A percentile compares a stretch with the other conserved stretches of the same genome.
phyloP scores from a whole-genome alignment of 1,284 basidiomycete genomes.

The Boletus semigastroideus region DNA sequence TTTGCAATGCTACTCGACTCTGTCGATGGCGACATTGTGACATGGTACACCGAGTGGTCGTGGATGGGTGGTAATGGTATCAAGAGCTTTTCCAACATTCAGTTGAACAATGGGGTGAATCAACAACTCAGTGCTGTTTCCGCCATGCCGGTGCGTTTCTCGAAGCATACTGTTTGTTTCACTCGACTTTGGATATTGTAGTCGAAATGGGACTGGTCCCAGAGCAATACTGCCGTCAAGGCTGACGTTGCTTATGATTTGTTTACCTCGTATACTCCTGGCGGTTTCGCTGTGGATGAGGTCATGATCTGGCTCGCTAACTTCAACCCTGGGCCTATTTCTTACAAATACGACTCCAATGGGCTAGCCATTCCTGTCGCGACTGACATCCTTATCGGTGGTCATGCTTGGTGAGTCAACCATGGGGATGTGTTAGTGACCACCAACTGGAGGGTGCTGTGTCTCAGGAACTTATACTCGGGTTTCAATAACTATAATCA shows the following conservation, averaged over 20 bases:
- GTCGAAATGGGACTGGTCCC: constrained; percentile 46
- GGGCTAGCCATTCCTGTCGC: constrained; percentile 50
- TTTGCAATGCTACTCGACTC: constrained; percentile 51
- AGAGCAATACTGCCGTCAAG: constrained; percentile 38
- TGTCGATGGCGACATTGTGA: constrained; percentile 45
- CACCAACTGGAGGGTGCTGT: neutral
- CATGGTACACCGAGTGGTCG: constrained; percentile 56
- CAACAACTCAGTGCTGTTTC: constrained; percentile 52
- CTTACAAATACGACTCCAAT: constrained; percentile 44
- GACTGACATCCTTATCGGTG: constrained; percentile 48
- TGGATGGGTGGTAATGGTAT: constrained; percentile 55
- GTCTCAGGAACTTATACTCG: constrained; percentile 52
- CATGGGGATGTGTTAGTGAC: neutral
- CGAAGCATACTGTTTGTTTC: too few relatives aligned
- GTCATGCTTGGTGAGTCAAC: constrained; percentile 45
- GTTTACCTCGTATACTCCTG: constrained; percentile 53
- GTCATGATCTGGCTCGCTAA: constrained; percentile 71
- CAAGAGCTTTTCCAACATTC: constrained; percentile 63
- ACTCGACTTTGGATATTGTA: constrained; percentile 14
- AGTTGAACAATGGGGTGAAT: constrained; percentile 51
- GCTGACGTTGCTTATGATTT: constrained; percentile 62
- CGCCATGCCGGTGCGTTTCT: constrained; percentile 49
- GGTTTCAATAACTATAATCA: constrained; percentile 60
- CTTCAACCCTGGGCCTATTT: constrained; percentile 59
- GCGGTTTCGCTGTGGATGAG: constrained; percentile 54